Percentiles rank a stretch among this genome's conserved stretches.
Conservation (phyloP, 23 red algal genomes). For the Gracilaria domingensis region DNA sequence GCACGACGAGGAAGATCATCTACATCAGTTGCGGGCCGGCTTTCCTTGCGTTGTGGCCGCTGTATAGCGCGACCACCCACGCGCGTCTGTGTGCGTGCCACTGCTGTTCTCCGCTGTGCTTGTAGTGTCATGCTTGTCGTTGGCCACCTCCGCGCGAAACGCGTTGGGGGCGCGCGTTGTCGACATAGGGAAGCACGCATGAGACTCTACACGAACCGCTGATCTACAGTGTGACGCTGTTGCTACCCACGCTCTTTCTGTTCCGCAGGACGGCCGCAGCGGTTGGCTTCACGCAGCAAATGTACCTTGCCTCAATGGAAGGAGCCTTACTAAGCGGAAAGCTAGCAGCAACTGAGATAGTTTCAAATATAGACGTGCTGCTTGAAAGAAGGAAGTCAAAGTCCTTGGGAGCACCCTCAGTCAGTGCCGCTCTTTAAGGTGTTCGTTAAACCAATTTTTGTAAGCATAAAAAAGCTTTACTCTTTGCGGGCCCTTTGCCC, state of each 20-base stretch:
- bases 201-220: constrained; percentile 5
- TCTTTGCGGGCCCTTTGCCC: background rate
- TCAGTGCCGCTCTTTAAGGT: background rate
- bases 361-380: constrained; percentile 17
- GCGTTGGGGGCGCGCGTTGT: constrained; percentile 22
- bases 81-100: constrained; percentile 9
- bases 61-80: background rate
- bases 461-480: constrained; percentile 15
- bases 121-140: background rate
- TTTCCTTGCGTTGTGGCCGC: constrained; percentile 30
- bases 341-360: constrained; percentile 86
- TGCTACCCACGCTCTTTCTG: background rate
- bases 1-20: constrained; percentile 17
- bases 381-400: background rate
- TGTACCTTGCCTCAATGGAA: constrained; percentile 98
- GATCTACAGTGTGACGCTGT: background rate
- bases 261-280: constrained; percentile 1
- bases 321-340: constrained; percentile 95
- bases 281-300: constrained; percentile 87
- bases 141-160: too few species aligned
- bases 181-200: background rate
- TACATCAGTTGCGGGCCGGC: constrained; percentile 30
- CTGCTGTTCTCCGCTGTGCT: background rate
- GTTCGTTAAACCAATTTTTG: constrained; percentile 5
- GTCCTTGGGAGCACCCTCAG: background rate